phyloP scores from a whole-genome alignment of 768 basidiomycete genomes.

The Pleurotus eryngii region DNA sequence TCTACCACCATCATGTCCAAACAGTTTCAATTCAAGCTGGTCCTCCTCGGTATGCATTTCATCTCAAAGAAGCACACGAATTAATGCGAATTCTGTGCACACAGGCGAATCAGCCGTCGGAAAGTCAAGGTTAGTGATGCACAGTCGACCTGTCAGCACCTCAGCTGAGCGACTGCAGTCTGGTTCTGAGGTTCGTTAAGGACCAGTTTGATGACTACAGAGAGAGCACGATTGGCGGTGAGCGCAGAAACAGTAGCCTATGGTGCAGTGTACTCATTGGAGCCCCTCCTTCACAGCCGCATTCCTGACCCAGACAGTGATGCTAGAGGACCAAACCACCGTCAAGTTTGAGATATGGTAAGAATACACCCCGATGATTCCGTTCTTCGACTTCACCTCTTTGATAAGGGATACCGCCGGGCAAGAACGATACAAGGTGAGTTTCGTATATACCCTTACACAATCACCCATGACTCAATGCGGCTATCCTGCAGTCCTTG shows the following conservation, averaged over 20 bases:
- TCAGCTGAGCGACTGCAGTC: constrained; percentile 43
- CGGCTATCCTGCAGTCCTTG: constrained; percentile 30
- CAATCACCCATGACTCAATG: constrained; percentile 11
- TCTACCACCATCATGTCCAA: constrained; percentile 67
- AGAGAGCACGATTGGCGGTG: constrained; percentile 92
- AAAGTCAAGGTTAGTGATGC: constrained; percentile 72
- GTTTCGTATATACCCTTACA: constrained; percentile 18
- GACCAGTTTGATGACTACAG: constrained; percentile 95
- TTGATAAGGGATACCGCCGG: constrained; percentile 85
- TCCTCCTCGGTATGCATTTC: constrained; percentile 75
- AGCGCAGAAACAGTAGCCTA: constrained; percentile 12
- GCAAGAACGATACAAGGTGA: constrained; percentile 90
- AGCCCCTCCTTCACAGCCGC: constrained; percentile 56
- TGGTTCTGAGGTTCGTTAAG: constrained; percentile 95
- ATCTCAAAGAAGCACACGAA: not conserved
- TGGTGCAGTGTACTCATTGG: not conserved
- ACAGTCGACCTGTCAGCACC: not conserved
- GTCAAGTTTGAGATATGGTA: constrained; percentile 99
- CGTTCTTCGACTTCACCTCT: constrained; percentile 6
- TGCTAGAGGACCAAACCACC: constrained; percentile 80
- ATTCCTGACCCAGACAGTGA: constrained; percentile 97
- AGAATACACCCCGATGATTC: constrained; percentile 14
- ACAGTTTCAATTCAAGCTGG: constrained; percentile 94
- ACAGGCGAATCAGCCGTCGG: constrained; percentile 97
- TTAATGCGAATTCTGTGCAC: constrained; percentile 12